Evolutionary conservation across 352 stramenopile species (phyloP), one percentile per base, ranked within the genome.

Genomic region (Globisporangium spinosum): DNA sequence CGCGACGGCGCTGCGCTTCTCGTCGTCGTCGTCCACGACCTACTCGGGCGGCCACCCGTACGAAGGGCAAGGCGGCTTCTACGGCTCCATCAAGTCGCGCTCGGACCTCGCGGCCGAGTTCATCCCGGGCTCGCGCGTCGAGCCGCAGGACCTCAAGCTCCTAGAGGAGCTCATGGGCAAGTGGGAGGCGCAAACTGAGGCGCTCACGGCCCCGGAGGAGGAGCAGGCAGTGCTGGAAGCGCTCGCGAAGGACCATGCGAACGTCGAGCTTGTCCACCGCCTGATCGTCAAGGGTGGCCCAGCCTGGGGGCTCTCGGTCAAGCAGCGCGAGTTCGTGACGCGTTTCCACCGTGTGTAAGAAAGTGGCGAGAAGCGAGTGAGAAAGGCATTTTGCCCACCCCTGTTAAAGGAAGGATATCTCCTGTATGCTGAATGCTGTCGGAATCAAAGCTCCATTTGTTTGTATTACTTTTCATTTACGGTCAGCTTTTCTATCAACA

Each of bases 1-100:
- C 13, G 17, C 55, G 7, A 32, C 32, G 32, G 9, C 56, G 29
- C 17, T 49, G 56, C 32, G 56, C 32, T 47, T 62, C 32, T 45
- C 29, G 8, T 61, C 55, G n/a, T 54, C 56, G 12, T 77, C 56
- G 13, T 77, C 90, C 56, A 94, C 86, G 60, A 96, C 88, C 58
- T 97, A 97, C 75, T 94, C 84, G 22, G 90, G 89, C 62, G 91
- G 91, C 47, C 91, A 97, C 73, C 83, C 91, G 17, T 90, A 75
- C 53, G 88, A 96, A 70, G 91, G 91, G 47, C 91, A 97, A 69
- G 91, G 91, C 51, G 91, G 91, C 58, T 98, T 94, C 75, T 98
- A 98, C 73, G 91, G 89, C 58, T 89, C 86, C 29, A 79, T 89
- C 65, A 92, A 93, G 69, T 83, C 86, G 70, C 84, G 86, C 55